These are phyloP conservation scores for Besnoitia besnoiti DNA, from an alignment of 169 alveolate species.

Conservation along the genomic window DNA sequence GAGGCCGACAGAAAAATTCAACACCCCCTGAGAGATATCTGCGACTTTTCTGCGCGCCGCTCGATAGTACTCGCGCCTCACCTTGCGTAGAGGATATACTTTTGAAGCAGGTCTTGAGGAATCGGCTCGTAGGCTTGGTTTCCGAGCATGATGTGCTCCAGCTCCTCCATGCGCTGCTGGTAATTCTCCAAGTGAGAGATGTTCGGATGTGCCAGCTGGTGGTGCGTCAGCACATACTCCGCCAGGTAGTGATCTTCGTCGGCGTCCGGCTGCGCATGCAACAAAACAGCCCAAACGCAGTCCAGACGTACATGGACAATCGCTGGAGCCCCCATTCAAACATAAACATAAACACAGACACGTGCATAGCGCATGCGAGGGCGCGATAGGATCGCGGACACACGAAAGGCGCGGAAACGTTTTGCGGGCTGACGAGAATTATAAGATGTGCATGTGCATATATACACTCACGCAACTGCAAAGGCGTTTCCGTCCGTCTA, in stretches of 20 bases:
- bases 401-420: too few relatives aligned
- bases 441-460: too few relatives aligned
- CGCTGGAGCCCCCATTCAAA: too few relatives aligned
- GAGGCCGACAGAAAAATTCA: too few relatives aligned
- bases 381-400: too few relatives aligned
- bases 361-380: too few relatives aligned
- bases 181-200: conserved; percentile 70
- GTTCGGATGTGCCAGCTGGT: conserved; percentile 94
- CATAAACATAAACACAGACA: background rate
- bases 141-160: conserved; percentile 63
- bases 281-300: background rate
- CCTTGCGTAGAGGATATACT: conserved; percentile 97
- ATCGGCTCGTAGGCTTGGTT: conserved; percentile 83
- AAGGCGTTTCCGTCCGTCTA: too few relatives aligned
- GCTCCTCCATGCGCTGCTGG: conserved; percentile 60
- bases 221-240: conserved; percentile 96
- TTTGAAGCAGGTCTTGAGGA: conserved; percentile 92
- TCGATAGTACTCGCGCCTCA: conserved; percentile 16
- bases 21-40: too few relatives aligned
- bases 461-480: too few relatives aligned
- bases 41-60: background rate
- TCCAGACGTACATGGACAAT: too few relatives aligned
- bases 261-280: conserved; percentile 64
- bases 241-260: conserved; percentile 93
- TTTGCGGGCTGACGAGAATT: too few relatives aligned